Evolutionary conservation across 805 yeast genomes (phyloP).

Genomic region (Jamesozyma hellenica): DNA sequence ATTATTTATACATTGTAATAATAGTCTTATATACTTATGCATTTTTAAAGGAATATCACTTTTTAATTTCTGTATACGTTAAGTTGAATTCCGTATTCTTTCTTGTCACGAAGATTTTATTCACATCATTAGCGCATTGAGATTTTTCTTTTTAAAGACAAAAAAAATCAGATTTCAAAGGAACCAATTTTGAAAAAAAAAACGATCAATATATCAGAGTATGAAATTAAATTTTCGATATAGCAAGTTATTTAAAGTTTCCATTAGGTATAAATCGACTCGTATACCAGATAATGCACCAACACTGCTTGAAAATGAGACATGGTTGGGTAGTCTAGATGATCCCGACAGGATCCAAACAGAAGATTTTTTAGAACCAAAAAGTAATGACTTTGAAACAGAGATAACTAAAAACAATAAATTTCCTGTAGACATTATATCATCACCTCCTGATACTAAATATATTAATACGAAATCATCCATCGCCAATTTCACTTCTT

Average conservation of each 20-base stretch:
- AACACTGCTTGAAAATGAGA: constrained; percentile 34
- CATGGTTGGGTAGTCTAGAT: constrained; percentile 30
- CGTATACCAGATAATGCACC: constrained; percentile 34
- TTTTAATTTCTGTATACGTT: too few relatives aligned
- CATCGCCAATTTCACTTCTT: constrained; percentile 20
- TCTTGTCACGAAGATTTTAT: too few relatives aligned
- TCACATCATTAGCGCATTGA: too few relatives aligned
- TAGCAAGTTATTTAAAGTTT: neutral
- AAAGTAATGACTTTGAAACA: neutral
- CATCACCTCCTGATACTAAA: constrained; percentile 16
- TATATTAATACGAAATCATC: constrained; percentile 18
- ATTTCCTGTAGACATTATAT: constrained; percentile 10
- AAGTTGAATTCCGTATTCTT: too few relatives aligned
- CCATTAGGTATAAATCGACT: neutral
- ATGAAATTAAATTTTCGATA: neutral
- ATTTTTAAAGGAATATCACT: too few relatives aligned
- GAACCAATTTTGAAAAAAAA: too few relatives aligned
- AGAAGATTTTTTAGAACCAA: neutral
- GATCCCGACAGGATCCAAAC: neutral
- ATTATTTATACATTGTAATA: too few relatives aligned
- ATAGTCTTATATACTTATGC: too few relatives aligned
- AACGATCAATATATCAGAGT: too few relatives aligned
- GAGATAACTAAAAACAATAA: constrained; percentile 1
- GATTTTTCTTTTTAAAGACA: too few relatives aligned
- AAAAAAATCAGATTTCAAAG: too few relatives aligned